These are phyloP conservation scores for Aspergillus tamarii DNA, from an alignment of 2,329 filamentous ascomycete genomes.

Conservation along the genomic window DNA sequence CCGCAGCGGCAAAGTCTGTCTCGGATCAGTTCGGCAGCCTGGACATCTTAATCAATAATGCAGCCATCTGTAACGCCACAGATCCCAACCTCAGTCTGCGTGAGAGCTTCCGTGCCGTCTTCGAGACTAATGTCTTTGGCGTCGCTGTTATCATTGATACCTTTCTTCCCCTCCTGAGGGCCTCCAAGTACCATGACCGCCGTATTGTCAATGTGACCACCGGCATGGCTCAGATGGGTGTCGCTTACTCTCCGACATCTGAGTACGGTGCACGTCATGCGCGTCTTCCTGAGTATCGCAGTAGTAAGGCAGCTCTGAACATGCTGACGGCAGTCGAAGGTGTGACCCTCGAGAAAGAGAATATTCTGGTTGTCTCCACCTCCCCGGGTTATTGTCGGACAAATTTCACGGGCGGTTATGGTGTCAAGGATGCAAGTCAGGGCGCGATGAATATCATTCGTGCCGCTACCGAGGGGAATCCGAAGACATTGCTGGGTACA, in stretches of 20 bases:
- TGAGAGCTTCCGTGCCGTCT: slow-evolving; percentile 5
- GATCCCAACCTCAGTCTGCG: neutral
- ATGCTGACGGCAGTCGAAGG: too few relatives aligned
- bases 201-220: slow-evolving; percentile 17
- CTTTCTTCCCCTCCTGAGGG: slow-evolving; percentile 13
- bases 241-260: neutral
- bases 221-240: slow-evolving; percentile 7
- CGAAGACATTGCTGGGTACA: too few relatives aligned
- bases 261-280: too few relatives aligned
- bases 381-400: too few relatives aligned
- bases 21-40: slow-evolving; percentile 3
- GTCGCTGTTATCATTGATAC: slow-evolving; percentile 1
- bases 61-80: slow-evolving; percentile 3
- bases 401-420: too few relatives aligned
- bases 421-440: too few relatives aligned
- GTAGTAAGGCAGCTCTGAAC: too few relatives aligned
- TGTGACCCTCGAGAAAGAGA: too few relatives aligned
- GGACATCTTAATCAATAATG: slow-evolving; percentile 12
- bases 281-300: too few relatives aligned
- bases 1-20: slow-evolving; percentile 1
- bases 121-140: slow-evolving; percentile 9
- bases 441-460: too few relatives aligned
- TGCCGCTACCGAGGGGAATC: too few relatives aligned
- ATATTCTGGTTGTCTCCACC: too few relatives aligned
- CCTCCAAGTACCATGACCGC: slow-evolving; percentile 13